These are phyloP conservation scores for Termitomyces sp. DNA, from an alignment of 768 basidiomycete species.

Conservation along the genomic window DNA sequence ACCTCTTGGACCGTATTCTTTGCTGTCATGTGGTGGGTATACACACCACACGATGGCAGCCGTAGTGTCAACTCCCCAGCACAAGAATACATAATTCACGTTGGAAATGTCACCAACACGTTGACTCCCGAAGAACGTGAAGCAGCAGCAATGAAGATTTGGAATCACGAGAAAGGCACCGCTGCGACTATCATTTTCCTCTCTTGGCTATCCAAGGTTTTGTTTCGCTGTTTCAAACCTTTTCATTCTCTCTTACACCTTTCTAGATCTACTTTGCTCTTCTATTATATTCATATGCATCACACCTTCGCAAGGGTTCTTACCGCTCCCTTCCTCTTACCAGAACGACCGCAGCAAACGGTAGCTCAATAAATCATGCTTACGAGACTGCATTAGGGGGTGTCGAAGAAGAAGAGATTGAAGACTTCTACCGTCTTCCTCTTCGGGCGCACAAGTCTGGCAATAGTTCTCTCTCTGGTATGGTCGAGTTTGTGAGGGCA, in stretches of 20 bases:
- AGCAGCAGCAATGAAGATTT: slow-evolving; percentile 74
- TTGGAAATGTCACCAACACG: slow-evolving; percentile 46
- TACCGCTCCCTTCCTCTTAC: slow-evolving; percentile 76
- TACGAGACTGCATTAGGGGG: slow-evolving; percentile 37
- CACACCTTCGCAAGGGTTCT: slow-evolving; percentile 87
- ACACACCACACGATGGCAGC: slow-evolving; percentile 88
- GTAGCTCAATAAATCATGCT: slow-evolving; percentile 29
- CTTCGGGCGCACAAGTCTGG: slow-evolving; percentile 42
- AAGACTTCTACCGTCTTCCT: slow-evolving; percentile 68
- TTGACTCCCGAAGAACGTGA: slow-evolving; percentile 67
- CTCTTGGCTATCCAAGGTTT: slow-evolving; percentile 88
- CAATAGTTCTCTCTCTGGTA: slow-evolving; percentile 44
- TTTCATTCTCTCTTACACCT: slow-evolving; percentile 6
- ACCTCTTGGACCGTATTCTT: slow-evolving; percentile 94
- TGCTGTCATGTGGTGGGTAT: slow-evolving; percentile 85
- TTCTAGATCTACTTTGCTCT: slow-evolving; percentile 88
- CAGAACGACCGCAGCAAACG: slow-evolving; percentile 35
- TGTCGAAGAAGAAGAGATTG: slow-evolving; percentile 59
- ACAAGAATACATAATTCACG: slow-evolving; percentile 80
- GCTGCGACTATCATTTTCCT: slow-evolving; percentile 74
- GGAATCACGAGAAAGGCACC: slow-evolving; percentile 86
- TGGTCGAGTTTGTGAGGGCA: slow-evolving; percentile 63
- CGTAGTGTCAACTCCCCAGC: slow-evolving; percentile 80
- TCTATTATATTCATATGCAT: slow-evolving; percentile 89
- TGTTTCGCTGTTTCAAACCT: slow-evolving; percentile 18